These are phyloP conservation scores for Pelargonium citronellum DNA, from an alignment of 441 rosid genomes.

Conservation along the genomic window DNA sequence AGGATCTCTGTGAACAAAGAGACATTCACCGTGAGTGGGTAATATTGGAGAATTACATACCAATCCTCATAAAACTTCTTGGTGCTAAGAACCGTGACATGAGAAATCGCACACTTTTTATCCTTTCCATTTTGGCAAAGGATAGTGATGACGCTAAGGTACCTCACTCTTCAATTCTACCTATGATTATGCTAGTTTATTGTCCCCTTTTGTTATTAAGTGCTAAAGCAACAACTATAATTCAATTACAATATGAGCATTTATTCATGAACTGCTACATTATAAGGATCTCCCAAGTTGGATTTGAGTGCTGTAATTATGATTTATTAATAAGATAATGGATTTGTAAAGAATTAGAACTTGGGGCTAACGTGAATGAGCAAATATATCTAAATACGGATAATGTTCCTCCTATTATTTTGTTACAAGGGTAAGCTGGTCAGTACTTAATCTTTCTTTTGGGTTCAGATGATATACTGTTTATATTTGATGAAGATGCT, in stretches of 20 bases:
- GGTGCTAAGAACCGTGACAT: slow-evolving; percentile 38
- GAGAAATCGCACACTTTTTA: slow-evolving; percentile 34
- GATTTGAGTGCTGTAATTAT: background rate
- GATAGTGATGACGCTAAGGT: slow-evolving; percentile 61
- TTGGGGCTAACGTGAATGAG: background rate
- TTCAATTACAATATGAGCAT: background rate
- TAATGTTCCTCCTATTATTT: background rate
- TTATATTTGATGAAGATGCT: background rate
- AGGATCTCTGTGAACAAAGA: slow-evolving; percentile 47
- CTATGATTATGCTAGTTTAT: slow-evolving; percentile 1
- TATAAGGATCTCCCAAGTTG: background rate
- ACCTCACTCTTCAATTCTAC: slow-evolving; percentile 11
- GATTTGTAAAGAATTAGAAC: background rate
- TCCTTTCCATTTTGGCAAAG: slow-evolving; percentile 42
- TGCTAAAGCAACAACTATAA: slow-evolving; percentile 6
- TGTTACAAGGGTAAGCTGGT: background rate
- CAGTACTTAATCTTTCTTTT: background rate
- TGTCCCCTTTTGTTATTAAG: slow-evolving; percentile 8
- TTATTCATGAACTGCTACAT: slow-evolving; percentile 3
- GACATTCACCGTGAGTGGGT: slow-evolving; percentile 61
- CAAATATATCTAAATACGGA: background rate
- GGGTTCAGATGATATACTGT: background rate
- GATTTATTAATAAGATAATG: background rate
- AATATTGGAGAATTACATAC: slow-evolving; percentile 51
- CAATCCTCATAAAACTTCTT: slow-evolving; percentile 39